A percentile compares a stretch with the other conserved stretches of the same genome.
phyloP scores from a whole-genome alignment of 768 basidiomycete species.

The Leccinum barrowsii region DNA sequence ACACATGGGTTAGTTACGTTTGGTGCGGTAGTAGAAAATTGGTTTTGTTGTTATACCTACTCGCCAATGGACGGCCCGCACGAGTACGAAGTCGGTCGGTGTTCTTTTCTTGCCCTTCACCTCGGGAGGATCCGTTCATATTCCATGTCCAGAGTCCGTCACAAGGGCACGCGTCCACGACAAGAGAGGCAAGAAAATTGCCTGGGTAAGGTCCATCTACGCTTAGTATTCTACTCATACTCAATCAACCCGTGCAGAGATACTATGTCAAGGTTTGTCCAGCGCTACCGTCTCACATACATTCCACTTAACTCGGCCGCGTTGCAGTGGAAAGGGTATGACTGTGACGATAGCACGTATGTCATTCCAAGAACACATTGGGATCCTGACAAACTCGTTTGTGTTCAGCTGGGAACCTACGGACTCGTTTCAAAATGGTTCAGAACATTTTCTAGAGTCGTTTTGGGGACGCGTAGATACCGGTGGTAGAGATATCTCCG shows the following conservation, averaged over 20 bases:
- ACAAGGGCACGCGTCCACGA: constrained; percentile 48
- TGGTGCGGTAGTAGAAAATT: too few species aligned
- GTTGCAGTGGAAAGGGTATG: constrained; percentile 60
- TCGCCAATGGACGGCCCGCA: constrained; percentile 36
- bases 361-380: constrained; percentile 22
- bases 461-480: constrained; percentile 38
- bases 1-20: background rate
- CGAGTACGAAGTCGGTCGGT: constrained; percentile 71
- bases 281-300: background rate
- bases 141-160: constrained; percentile 44
- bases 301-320: constrained; percentile 4
- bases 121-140: background rate
- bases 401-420: constrained; percentile 62
- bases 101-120: background rate
- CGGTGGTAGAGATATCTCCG: constrained; percentile 43
- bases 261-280: constrained; percentile 55
- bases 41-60: constrained; percentile 4
- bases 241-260: constrained; percentile 37
- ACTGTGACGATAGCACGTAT: constrained; percentile 54
- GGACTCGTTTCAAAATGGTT: constrained; percentile 52
- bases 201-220: constrained; percentile 44
- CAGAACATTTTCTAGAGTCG: constrained; percentile 45
- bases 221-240: constrained; percentile 2
- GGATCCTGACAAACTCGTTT: constrained; percentile 4
- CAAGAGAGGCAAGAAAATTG: constrained; percentile 41